phyloP scores from a whole-genome alignment of 148 eudicot genomes.

The Persicaria maculosa region DNA sequence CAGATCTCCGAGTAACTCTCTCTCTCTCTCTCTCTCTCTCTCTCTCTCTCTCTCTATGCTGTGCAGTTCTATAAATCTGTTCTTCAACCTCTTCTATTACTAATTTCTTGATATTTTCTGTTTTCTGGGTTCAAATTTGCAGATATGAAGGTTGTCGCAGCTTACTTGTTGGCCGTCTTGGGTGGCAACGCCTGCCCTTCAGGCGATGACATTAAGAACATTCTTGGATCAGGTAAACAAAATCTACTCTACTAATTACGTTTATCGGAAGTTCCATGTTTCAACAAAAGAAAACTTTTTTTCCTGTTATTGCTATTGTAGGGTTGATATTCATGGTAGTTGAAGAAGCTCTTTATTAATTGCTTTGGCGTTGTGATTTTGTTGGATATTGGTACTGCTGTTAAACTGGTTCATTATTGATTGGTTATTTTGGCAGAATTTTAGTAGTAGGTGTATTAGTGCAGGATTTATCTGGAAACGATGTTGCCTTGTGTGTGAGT shows the following conservation, averaged over 20 bases:
- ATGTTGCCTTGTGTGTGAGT: too few relatives aligned
- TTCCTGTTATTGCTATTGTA: not conserved
- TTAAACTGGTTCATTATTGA: too few relatives aligned
- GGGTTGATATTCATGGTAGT: not conserved
- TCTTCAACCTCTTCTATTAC: not conserved
- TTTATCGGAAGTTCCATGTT: not conserved
- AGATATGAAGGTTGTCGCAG: slow-evolving; percentile 68
- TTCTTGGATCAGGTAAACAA: slow-evolving; percentile 54
- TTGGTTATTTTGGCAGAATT: too few relatives aligned
- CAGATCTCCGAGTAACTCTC: slow-evolving; percentile 7
- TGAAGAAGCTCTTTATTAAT: not conserved
- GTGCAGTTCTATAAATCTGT: not conserved
- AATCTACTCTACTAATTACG: not conserved
- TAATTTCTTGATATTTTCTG: not conserved
- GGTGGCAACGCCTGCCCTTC: slow-evolving; percentile 62
- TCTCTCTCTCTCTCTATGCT: not conserved
- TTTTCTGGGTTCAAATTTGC: not conserved
- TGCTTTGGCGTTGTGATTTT: too few relatives aligned
- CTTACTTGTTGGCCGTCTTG: slow-evolving; percentile 78
- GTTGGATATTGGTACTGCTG: too few relatives aligned
- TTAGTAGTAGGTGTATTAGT: too few relatives aligned
- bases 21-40: not conserved
- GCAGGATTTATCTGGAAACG: too few relatives aligned
- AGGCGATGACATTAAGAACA: slow-evolving; percentile 40
- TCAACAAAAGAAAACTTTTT: not conserved